A percentile compares a stretch with the other conserved stretches of the same genome.
Conservation (phyloP, 352 stramenopile species). For the Pythium insidiosum region DNA sequence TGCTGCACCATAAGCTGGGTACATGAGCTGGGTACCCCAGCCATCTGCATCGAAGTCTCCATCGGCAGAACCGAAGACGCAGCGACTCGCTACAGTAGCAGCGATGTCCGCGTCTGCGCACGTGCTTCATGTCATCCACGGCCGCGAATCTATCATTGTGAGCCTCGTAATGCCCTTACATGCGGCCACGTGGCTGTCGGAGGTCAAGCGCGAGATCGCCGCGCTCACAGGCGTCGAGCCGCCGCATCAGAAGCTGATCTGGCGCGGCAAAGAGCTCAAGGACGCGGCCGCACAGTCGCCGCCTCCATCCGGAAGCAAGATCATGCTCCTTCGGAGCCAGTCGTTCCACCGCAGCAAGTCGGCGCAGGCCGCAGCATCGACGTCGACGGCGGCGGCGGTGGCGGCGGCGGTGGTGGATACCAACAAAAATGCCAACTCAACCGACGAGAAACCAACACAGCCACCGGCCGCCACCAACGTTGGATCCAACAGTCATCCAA, state of each 20-base stretch:
- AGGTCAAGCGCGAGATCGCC: slow-evolving; percentile 19
- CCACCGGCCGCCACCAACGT: not conserved
- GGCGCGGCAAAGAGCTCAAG: slow-evolving; percentile 17
- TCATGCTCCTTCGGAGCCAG: slow-evolving; percentile 36
- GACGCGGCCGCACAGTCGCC: not conserved
- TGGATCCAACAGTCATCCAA: not conserved
- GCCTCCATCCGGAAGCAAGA: slow-evolving; percentile 26
- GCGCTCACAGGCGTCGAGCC: slow-evolving; percentile 19
- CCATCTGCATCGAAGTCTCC: not conserved
- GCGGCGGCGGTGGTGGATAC: too few species aligned
- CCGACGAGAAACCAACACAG: too few species aligned
- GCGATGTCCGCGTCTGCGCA: not conserved
- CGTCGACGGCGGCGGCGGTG: not conserved
- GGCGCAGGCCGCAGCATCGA: too few species aligned
- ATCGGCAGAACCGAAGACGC: not conserved
- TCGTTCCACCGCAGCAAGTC: slow-evolving; percentile 12
- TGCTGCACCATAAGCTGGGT: too few species aligned
- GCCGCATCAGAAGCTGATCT: slow-evolving; percentile 35
- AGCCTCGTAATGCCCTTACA: not conserved
- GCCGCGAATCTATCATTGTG: too few species aligned
- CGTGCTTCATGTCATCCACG: not conserved
- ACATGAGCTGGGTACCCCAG: not conserved
- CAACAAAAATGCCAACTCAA: too few species aligned
- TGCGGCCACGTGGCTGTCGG: not conserved
- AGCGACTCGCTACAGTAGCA: not conserved